Conservation (phyloP, 352 stramenopile genomes). For the Phytopythium cucurbitacearum region DNA sequence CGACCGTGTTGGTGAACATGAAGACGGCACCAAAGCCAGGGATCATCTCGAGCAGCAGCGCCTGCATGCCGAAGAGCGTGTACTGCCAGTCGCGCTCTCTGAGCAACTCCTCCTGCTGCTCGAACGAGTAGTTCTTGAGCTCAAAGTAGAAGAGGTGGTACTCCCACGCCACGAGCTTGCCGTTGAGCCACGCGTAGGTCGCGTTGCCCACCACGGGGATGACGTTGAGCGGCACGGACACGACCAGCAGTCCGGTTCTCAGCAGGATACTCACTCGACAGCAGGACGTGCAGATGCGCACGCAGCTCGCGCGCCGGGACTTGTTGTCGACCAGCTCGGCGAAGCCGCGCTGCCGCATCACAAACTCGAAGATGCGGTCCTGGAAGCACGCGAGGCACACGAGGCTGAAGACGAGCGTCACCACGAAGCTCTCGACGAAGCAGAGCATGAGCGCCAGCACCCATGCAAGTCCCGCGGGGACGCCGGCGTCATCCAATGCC, state of each 20-base stretch:
- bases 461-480: constrained; percentile 42
- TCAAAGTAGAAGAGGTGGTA: constrained; percentile 78
- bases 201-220: constrained; percentile 59
- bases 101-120: constrained; percentile 49
- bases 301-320: constrained; percentile 34
- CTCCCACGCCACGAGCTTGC: constrained; percentile 63
- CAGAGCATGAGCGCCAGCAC: constrained; percentile 53
- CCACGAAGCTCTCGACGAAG: constrained; percentile 65
- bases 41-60: constrained; percentile 72
- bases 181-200: constrained; percentile 67
- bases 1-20: constrained; percentile 68
- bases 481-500: constrained; percentile 29
- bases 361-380: constrained; percentile 63
- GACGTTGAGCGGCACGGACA: constrained; percentile 63
- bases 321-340: constrained; percentile 47
- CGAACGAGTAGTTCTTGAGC: constrained; percentile 54
- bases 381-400: constrained; percentile 48
- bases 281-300: constrained; percentile 36
- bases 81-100: constrained; percentile 48
- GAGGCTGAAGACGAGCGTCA: constrained; percentile 67
- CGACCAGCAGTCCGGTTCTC: constrained; percentile 43
- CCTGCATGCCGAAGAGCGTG: constrained; percentile 65
- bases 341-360: constrained; percentile 42
- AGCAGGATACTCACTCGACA: constrained; percentile 58
- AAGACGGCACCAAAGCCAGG: constrained; percentile 58